Evolutionary conservation across 2,329 filamentous ascomycete genomes (phyloP), one percentile per base, ranked within the genome.

Genomic region (Emmonsiellopsis sp.): DNA sequence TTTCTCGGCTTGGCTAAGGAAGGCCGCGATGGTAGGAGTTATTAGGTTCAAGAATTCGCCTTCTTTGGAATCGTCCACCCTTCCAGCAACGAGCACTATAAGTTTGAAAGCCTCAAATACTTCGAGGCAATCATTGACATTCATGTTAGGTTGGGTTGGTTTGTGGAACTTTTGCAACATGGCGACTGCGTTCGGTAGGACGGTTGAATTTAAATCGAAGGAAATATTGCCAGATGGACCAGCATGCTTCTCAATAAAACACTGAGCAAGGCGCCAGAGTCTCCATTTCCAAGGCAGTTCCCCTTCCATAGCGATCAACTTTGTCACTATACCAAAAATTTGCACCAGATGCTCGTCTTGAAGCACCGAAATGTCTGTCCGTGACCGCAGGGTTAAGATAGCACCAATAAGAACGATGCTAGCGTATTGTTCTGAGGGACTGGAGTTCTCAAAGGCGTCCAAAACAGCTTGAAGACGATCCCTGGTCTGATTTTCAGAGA

Each of bases 261-360:
- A 68, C 43, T 65, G 62, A 44, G 63, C 53, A 36, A 72, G 58
- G 51, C 68, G 64, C 71, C 71, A 73, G 46, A 73, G 49, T 17
- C 71, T 67, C 71, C 71, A 73, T 53, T 65, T 62, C 70, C 70
- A 73, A 53, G 66, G 65, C 21, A 65, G 46, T 21, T 52, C 52
- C 44, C 65, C 60, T 52, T 65, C 64, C 2, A 64, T 67, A 17
- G 62, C 65, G 7, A 71, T 54, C 1, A 68, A 65, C 9, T 62
- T 17, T 2, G 44, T 50, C 14, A 53, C 13, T 21, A 48, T 46
- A 31, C 31, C 10, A 11, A 54, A 51, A 43, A 55, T 27, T 7
- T 52, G 14, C 27, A 43, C 21, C 32, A 54, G 40, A 39, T 42
- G 21, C 31, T 54, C 6, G 11, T 32, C 14, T 33, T 43, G 36